These are phyloP conservation scores for Pythium grandisporangium DNA, from an alignment of 352 stramenopile genomes.

Conservation along the genomic window DNA sequence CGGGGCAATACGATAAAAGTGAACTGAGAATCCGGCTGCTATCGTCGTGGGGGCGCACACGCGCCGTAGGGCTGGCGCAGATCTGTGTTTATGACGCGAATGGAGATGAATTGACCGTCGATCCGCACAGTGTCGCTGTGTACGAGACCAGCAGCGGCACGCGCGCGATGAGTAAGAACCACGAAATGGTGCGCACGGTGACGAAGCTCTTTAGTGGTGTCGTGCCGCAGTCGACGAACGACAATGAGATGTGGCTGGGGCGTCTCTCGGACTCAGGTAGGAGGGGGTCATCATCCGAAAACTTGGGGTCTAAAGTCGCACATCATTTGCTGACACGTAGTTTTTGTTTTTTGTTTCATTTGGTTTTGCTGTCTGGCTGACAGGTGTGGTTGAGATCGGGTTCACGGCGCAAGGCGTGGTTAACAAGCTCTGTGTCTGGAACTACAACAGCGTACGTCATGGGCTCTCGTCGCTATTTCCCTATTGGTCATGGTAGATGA, in stretches of 20 bases:
- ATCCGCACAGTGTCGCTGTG: conserved; percentile 32
- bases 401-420: conserved; percentile 31
- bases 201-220: conserved; percentile 46
- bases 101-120: conserved; percentile 41
- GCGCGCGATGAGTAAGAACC: conserved; percentile 37
- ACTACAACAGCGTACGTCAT: conserved; percentile 62
- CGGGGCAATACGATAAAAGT: too few species aligned
- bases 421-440: conserved; percentile 74
- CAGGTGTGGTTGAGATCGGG: conserved; percentile 41
- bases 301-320: too few species aligned
- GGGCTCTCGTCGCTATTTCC: background rate
- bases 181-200: conserved; percentile 64
- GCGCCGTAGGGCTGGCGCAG: conserved; percentile 49
- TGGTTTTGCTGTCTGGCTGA: background rate
- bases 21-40: conserved; percentile 61
- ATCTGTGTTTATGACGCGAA: conserved; percentile 57
- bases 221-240: conserved; percentile 35
- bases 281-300: too few species aligned
- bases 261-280: conserved; percentile 42
- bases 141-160: conserved; percentile 36
- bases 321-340: too few species aligned
- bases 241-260: conserved; percentile 78
- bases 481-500: conserved; percentile 4
- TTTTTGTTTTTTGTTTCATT: background rate
- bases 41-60: conserved; percentile 55